Conservation (phyloP, 306 rosid genomes). For the Sphenostylis stenocarpa region DNA sequence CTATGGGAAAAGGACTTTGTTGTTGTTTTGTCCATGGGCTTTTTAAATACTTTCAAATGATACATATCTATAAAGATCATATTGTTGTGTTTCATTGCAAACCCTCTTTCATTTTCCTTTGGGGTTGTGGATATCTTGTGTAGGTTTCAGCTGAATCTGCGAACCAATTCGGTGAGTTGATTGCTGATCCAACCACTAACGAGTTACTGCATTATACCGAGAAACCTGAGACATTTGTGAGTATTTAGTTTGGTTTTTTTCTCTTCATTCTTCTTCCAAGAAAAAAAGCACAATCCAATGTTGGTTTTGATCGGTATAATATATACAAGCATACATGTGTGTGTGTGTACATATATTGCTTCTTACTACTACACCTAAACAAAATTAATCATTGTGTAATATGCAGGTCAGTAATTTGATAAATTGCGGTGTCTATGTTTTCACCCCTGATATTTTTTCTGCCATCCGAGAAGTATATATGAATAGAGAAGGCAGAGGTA, state of each 20-base stretch:
- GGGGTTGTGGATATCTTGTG: not conserved
- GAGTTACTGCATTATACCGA: slow-evolving; percentile 97
- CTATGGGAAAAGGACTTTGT: not conserved
- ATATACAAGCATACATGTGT: not conserved
- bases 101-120: slow-evolving; percentile 3
- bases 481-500: slow-evolving; percentile 83
- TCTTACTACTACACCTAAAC: not conserved
- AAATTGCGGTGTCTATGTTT: slow-evolving; percentile 83
- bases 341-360: too few relatives aligned
- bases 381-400: slow-evolving; percentile 26
- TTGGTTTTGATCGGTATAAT: not conserved
- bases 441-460: slow-evolving; percentile 70
- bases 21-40: not conserved
- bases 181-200: slow-evolving; percentile 84
- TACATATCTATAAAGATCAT: not conserved
- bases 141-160: slow-evolving; percentile 98
- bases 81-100: not conserved
- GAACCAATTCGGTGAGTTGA: slow-evolving; percentile 81
- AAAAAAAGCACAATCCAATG: not conserved
- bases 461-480: slow-evolving; percentile 63
- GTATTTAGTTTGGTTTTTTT: slow-evolving; percentile 35
- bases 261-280: not conserved
- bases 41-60: not conserved
- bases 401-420: slow-evolving; percentile 85
- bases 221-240: slow-evolving; percentile 95